Evolutionary conservation across 108 stramenopile species (phyloP).

Genomic region (Pseudonitzschia delicatissima): DNA sequence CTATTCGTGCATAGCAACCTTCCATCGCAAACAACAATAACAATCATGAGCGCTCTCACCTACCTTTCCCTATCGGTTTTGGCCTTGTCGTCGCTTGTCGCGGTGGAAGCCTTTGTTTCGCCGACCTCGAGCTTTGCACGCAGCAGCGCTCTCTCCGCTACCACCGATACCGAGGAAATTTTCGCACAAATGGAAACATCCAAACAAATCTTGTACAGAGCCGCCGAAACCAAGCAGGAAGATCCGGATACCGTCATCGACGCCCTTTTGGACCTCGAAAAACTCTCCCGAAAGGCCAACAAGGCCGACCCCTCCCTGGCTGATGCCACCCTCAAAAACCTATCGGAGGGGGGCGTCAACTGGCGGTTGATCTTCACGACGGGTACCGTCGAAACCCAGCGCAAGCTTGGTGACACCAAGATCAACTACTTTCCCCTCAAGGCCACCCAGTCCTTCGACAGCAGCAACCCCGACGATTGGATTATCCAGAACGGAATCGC

Average conservation of each 20-base stretch:
- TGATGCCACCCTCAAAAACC: conserved; percentile 14
- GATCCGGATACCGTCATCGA: conserved; percentile 66
- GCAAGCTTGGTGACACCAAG: conserved; percentile 48
- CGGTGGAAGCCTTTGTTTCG: background rate
- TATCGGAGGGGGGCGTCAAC: conserved; percentile 20
- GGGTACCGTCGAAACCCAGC: conserved; percentile 80
- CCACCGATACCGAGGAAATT: background rate
- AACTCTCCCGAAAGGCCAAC: conserved; percentile 57
- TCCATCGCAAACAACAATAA: background rate
- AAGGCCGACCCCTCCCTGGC: conserved; percentile 41
- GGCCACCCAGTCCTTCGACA: conserved; percentile 77
- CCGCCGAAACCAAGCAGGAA: conserved; percentile 79
- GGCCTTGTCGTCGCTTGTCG: background rate
- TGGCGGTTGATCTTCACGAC: conserved; percentile 94
- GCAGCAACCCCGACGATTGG: conserved; percentile 38
- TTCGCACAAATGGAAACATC: conserved; percentile 33
- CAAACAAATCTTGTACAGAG: conserved; percentile 48
- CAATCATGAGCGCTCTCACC: background rate
- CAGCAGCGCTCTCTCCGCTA: background rate
- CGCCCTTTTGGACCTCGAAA: conserved; percentile 67
- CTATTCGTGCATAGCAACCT: too few species aligned
- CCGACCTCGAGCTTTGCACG: background rate
- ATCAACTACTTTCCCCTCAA: conserved; percentile 93
- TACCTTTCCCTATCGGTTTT: background rate
- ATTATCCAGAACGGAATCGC: conserved; percentile 86